Evolutionary conservation across 1,284 basidiomycete genomes (phyloP).

Genomic region (Cutaneotrichosporon sp.): DNA sequence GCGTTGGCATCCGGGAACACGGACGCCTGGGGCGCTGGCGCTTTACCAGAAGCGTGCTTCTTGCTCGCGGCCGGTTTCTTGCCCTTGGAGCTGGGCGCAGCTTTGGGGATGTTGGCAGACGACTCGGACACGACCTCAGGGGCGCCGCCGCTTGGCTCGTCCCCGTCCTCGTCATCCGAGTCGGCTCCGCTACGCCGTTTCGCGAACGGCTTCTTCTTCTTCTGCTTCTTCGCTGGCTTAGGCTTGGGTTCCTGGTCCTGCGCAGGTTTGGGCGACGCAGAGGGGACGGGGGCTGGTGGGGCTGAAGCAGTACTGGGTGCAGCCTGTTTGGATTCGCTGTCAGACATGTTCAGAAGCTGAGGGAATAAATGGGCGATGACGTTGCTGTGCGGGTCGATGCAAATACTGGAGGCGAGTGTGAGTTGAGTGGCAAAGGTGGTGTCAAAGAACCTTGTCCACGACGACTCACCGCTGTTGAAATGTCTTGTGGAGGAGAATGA

Average conservation of each 20-base stretch:
- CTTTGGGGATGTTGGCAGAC: neutral
- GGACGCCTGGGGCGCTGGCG: neutral
- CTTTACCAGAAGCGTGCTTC: neutral
- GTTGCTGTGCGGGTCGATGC: no score
- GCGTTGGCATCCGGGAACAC: conserved; percentile 25
- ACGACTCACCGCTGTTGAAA: no score
- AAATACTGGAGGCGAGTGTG: no score
- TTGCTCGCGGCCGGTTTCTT: neutral
- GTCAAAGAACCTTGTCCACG: no score
- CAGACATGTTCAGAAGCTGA: no score
- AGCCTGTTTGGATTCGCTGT: no score
- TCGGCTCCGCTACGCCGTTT: conserved; percentile 16
- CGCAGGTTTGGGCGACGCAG: neutral
- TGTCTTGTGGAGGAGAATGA: no score
- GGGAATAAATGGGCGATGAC: no score
- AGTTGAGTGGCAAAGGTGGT: no score
- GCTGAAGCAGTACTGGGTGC: no score
- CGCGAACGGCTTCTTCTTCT: neutral
- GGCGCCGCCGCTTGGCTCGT: conserved; percentile 2
- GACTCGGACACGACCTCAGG: neutral
- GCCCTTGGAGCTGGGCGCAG: neutral
- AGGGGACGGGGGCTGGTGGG: conserved; percentile 1
- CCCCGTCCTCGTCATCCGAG: conserved; percentile 6
- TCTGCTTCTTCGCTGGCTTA: conserved; percentile 4
- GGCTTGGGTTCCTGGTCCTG: neutral